phyloP scores from a whole-genome alignment of 108 stramenopile genomes.

The Pseudonitzschia multiseries region DNA sequence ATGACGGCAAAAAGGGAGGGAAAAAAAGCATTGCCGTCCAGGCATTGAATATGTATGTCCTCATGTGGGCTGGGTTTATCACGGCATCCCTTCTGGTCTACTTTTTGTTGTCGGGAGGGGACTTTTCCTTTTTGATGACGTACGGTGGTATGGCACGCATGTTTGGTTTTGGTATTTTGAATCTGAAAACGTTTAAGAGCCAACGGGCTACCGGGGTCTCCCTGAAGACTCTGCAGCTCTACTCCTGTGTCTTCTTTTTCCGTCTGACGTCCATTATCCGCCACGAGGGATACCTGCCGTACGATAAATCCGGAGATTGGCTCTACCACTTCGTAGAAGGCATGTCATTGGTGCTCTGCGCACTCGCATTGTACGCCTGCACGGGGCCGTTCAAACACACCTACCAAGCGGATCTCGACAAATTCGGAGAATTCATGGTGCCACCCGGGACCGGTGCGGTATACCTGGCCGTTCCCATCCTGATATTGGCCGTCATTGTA shows the following conservation, averaged over 20 bases:
- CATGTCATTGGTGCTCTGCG: constrained; percentile 75
- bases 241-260: constrained; percentile 88
- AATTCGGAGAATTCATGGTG: constrained; percentile 91
- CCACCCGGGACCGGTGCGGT: constrained; percentile 80
- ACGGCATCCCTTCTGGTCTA: constrained; percentile 91
- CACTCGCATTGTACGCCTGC: constrained; percentile 73
- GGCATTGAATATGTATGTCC: constrained; percentile 84
- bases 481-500: constrained; percentile 82
- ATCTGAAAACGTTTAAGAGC: constrained; percentile 83
- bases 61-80: constrained; percentile 93
- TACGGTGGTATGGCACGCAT: constrained; percentile 95
- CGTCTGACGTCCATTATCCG: constrained; percentile 94
- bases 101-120: constrained; percentile 87
- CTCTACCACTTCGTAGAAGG: constrained; percentile 95
- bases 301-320: constrained; percentile 98
- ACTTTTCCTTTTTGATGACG: constrained; percentile 98
- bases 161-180: constrained; percentile 96
- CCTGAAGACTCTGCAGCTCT: constrained; percentile 94
- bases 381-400: constrained; percentile 81
- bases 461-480: constrained; percentile 85
- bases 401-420: constrained; percentile 87
- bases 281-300: constrained; percentile 99
- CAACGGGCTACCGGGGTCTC: constrained; percentile 90
- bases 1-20: constrained; percentile 47
- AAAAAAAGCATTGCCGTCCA: constrained; percentile 84